Conservation (phyloP, 2,329 filamentous ascomycete species). For the Cryphonectria carpinicola region DNA sequence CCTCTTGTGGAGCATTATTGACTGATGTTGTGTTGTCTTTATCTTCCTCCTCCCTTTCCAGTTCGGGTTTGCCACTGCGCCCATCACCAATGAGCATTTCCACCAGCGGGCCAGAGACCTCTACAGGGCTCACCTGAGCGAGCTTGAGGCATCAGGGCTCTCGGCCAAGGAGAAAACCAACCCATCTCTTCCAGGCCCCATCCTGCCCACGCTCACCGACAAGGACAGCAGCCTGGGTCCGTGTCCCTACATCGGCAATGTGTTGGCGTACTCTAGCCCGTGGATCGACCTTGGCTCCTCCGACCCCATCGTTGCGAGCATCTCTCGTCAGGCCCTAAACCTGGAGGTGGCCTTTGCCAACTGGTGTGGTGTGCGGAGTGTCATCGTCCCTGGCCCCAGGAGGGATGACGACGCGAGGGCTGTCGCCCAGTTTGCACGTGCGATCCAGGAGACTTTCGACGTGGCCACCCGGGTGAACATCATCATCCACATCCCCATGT, state of each 20-base stretch:
- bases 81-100: slow-evolving; percentile 77
- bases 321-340: slow-evolving; percentile 88
- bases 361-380: slow-evolving; percentile 86
- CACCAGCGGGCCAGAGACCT: slow-evolving; percentile 68
- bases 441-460: slow-evolving; percentile 77
- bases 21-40: background rate
- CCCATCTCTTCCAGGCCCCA: slow-evolving; percentile 57
- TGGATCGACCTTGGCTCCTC: slow-evolving; percentile 91
- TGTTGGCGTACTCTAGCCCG: slow-evolving; percentile 79
- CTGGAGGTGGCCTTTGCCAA: slow-evolving; percentile 93
- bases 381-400: slow-evolving; percentile 80
- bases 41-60: slow-evolving; percentile 39
- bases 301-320: slow-evolving; percentile 79
- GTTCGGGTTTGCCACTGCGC: slow-evolving; percentile 80
- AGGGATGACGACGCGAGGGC: slow-evolving; percentile 54
- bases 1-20: slow-evolving; percentile 15
- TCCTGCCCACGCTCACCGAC: slow-evolving; percentile 72
- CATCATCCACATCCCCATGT: slow-evolving; percentile 82
- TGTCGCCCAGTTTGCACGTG: slow-evolving; percentile 79
- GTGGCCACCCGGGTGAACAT: slow-evolving; percentile 78
- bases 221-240: slow-evolving; percentile 78
- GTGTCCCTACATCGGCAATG: slow-evolving; percentile 68
- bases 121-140: slow-evolving; percentile 59
- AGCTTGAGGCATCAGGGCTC: slow-evolving; percentile 40
- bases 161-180: slow-evolving; percentile 46